Evolutionary conservation across 371 early-diverging fungal species (phyloP), one percentile per base, ranked within the genome.

Genomic region (Apophysomyces ossiformis): DNA sequence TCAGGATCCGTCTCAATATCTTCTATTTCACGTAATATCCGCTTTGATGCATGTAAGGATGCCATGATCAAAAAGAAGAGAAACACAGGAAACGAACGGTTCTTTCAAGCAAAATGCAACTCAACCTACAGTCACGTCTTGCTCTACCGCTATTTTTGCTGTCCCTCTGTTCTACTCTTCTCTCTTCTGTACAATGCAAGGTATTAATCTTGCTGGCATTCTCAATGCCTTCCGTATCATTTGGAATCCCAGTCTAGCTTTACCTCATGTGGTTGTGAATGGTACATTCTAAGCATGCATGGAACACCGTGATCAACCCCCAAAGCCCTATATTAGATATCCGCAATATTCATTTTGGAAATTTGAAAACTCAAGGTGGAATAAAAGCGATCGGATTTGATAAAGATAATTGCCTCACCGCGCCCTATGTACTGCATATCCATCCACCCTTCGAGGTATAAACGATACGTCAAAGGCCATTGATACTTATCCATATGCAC

Each of bases 401-500:
- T 78, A 97, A 97, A 76, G 98, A 97, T 72, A 97, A 97, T 77
- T 94, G 95, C 39, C 73, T 97, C 16, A 95, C 97, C 0, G 88
- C 87, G 13, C 98, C 98, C 2, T 96, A 97, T 70, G 81, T 77
- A 26, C 64, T 81, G 47, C 68, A 83, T 0, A 78, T 95, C 8
- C 79, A 95, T 68, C 87, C 91, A 0, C 88, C 91, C 0, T 89
- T 94, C 67, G 58, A 82, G 71, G 93, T 89, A 77, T 50, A 57
- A 26, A 13, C 26, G 39, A n/a, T 13, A 9, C 12, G 15, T 26
- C 13, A 21, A 46, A 18, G 16, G 7, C 15, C n/a, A 36, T 60
- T 37, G 9, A 43, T 15, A 11, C 50, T 4, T 15, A 11, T 46
- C 54, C 36, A 43, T 8, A 11, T 39, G 43, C 26, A n/a, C 16